Percentiles rank a stretch among this genome's conserved stretches.
phyloP scores from a whole-genome alignment of 2,329 filamentous ascomycete genomes.

The Nectriaceae sp. region DNA sequence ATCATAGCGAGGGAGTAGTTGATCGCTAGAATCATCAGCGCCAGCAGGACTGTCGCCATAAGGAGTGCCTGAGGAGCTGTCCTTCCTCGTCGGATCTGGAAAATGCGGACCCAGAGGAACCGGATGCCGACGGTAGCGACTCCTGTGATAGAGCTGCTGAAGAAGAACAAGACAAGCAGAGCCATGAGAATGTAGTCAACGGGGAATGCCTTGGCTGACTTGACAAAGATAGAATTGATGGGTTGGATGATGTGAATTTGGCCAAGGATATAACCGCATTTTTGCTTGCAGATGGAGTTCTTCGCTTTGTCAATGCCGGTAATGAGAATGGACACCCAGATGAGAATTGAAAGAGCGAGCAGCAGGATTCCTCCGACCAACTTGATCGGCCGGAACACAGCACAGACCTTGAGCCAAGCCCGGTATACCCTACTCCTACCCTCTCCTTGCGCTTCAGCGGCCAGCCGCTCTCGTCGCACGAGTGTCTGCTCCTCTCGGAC shows the following conservation, averaged over 20 bases:
- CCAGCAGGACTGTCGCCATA: conserved; percentile 87
- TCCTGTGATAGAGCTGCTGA: conserved; percentile 83
- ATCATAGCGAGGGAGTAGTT: conserved; percentile 94
- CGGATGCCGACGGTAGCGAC: conserved; percentile 87
- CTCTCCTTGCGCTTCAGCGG: conserved; percentile 78
- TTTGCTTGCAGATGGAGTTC: conserved; percentile 88
- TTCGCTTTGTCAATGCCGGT: conserved; percentile 95
- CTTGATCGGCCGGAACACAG: conserved; percentile 85
- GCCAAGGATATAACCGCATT: conserved; percentile 89
- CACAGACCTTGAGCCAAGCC: conserved; percentile 77
- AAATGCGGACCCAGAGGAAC: conserved; percentile 93
- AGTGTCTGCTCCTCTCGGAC: conserved; percentile 90
- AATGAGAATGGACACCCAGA: conserved; percentile 92
- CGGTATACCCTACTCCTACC: conserved; percentile 73
- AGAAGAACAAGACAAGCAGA: conserved; percentile 81
- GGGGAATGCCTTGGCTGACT: conserved; percentile 81
- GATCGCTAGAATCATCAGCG: conserved; percentile 84
- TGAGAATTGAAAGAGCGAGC: conserved; percentile 70
- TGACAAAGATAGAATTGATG: conserved; percentile 79
- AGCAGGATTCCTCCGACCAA: conserved; percentile 81
- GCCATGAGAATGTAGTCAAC: conserved; percentile 91
- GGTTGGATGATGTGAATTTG: conserved; percentile 92
- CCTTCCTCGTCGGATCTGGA: conserved; percentile 85
- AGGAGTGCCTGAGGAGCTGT: conserved; percentile 91
- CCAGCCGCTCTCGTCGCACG: conserved; percentile 83